Conservation (phyloP, 2,329 filamentous ascomycete genomes). For the Scedosporium apiospermum region DNA sequence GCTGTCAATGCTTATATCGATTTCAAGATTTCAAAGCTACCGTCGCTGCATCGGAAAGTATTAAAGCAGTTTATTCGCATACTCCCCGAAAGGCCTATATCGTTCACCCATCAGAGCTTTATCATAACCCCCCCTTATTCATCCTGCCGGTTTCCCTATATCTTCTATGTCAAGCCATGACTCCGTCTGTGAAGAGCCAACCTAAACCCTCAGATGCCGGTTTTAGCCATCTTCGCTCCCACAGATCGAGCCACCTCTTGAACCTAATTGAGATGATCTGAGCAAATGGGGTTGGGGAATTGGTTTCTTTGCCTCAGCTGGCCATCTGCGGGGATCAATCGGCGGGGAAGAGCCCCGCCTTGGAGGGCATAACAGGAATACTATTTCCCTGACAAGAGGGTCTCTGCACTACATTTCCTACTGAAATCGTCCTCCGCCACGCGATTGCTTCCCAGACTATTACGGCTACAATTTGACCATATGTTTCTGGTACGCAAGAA, state of each 20-base stretch:
- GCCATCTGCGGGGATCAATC: constrained; percentile 16
- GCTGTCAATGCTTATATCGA: too few species aligned
- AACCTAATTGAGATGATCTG: constrained; percentile 10
- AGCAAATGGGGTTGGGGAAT: constrained; percentile 9
- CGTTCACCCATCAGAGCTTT: not conserved
- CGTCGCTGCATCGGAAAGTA: not conserved
- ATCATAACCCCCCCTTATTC: not conserved
- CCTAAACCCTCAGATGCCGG: not conserved
- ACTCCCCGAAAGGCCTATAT: not conserved
- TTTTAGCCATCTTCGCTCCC: not conserved
- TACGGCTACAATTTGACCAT: constrained; percentile 11
- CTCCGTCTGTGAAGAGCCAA: not conserved
- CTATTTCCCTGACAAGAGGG: constrained; percentile 15
- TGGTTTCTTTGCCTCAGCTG: constrained; percentile 13
- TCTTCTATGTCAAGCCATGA: not conserved
- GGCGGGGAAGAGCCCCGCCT: constrained; percentile 15
- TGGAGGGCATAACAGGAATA: constrained; percentile 14
- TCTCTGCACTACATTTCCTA: constrained; percentile 15
- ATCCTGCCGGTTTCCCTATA: not conserved
- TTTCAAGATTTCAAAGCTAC: too few species aligned
- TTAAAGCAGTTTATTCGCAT: not conserved
- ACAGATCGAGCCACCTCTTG: not conserved
- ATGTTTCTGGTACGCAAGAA: constrained; percentile 7
- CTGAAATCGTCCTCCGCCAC: constrained; percentile 24
- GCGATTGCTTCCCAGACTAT: constrained; percentile 11